A percentile compares a stretch with the other conserved stretches of the same genome.
These are phyloP conservation scores for Fusarium lateritium DNA, from an alignment of 2,329 filamentous ascomycete genomes.

Conservation along the genomic window DNA sequence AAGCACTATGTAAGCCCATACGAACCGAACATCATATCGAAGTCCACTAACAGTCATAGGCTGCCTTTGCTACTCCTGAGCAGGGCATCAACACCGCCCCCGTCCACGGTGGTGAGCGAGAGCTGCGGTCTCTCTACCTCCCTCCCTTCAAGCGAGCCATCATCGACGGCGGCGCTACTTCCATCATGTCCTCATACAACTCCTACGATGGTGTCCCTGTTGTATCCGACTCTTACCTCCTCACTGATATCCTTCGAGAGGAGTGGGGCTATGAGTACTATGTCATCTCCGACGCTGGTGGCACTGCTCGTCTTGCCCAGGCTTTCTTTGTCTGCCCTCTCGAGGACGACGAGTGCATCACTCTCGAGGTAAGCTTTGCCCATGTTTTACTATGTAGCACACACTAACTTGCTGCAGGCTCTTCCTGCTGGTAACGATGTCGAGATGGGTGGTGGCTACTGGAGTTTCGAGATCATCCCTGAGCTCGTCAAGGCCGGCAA, in stretches of 20 bases:
- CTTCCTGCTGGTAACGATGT: slow-evolving; percentile 79
- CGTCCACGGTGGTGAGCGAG: slow-evolving; percentile 67
- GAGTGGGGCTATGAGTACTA: slow-evolving; percentile 83
- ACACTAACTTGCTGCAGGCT: slow-evolving; percentile 54
- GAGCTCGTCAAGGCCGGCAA: slow-evolving; percentile 73
- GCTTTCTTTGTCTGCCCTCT: slow-evolving; percentile 75
- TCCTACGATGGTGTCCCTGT: slow-evolving; percentile 80
- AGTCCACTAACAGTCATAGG: slow-evolving; percentile 47
- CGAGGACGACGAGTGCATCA: slow-evolving; percentile 75
- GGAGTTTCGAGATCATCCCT: slow-evolving; percentile 77
- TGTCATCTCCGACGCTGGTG: slow-evolving; percentile 75
- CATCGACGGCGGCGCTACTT: slow-evolving; percentile 76
- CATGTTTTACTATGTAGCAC: fast-evolving
- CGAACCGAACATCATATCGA: background rate
- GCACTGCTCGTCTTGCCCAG: slow-evolving; percentile 76
- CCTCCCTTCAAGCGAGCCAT: slow-evolving; percentile 78
- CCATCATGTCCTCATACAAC: slow-evolving; percentile 82
- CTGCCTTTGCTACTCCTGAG: slow-evolving; percentile 77
- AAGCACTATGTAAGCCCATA: slow-evolving; percentile 75
- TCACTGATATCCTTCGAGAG: slow-evolving; percentile 77
- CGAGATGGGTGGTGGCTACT: slow-evolving; percentile 84
- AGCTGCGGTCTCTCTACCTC: slow-evolving; percentile 69
- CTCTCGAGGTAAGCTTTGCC: slow-evolving; percentile 62
- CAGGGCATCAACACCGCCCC: slow-evolving; percentile 79
- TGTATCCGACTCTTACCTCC: slow-evolving; percentile 74